Base-by-base conservation (phyloP, 139 green algal genomes). In the Picochlorum sp. region DNA sequence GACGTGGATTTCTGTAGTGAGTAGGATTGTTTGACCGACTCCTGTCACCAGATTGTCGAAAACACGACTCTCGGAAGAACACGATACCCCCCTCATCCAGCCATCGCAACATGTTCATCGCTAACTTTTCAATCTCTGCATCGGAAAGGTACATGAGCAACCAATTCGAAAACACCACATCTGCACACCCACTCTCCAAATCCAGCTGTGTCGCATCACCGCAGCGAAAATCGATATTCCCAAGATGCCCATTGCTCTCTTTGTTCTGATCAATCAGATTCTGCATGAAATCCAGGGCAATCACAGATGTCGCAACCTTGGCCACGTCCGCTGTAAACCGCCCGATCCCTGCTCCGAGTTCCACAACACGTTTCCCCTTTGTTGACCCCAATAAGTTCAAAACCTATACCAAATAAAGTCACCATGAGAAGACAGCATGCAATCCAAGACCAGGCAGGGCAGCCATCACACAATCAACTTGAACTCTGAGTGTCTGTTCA, bases 121-220 rank as follows among this genome's bases (percentile, higher is more conserved):
- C 79, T 51, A 94, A 73, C 24, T 70, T 73, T 63, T 68, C 24
- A n/a, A 95, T 82, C 68, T 96, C 89, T 0, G 61, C 63, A 37
- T 96, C 86, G 0, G 50, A 69, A 7, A 96, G 84, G 66, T 96
- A 96, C 89, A 96, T 96, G 13, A 96, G 77, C 58, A 96, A 83
- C 89, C 89, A 96, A 77, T 96, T 96, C 70, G 81, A 89, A 74
- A 96, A 96, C 4, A 94, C 77, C 16, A 96, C 73, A 61, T 94
- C 86, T 34, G 67, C 72, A 49, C 57, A 66, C 21, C 10, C 51
- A 4, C 37, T 23, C 0, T 67, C 57, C 45, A 84, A 63, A 18
- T 81, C 31, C 66, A 91, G 73, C 69, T 86, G 71, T 10, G 81
- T 88, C 0, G 81, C 86, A 58, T 92, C 86, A 7, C 64, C 82